Evolutionary conservation across 345 rosid genomes (phyloP), one percentile per base, ranked within the genome.

Genomic region (Eucalyptus sideroxylon): DNA sequence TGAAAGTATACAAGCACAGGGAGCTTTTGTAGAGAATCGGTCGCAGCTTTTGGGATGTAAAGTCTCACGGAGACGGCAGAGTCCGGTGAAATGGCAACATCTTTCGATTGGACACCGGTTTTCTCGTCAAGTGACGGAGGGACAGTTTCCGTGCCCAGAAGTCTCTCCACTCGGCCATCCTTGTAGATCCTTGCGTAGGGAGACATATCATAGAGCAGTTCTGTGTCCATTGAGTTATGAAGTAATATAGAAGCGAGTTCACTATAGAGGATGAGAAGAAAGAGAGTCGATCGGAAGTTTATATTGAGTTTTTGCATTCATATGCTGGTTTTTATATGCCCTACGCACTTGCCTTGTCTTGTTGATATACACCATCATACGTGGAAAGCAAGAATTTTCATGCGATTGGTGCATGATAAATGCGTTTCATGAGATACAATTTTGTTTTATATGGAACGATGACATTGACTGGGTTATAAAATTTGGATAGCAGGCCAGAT

Each of bases 1-100:
- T 93, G 95, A 53, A 90, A 92, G 77, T 93, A 93, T 30, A 93
- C 88, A 3, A 93, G 87, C 53, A 93, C 81, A 14, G 95, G 94
- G 19, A 92, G 91, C 50, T 91, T 93, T 42, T 59, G 89, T 55
- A 91, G 82, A 30, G 34, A 60, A 83, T 11, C 86, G 86, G 15
- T 86, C 12, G 62, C 55, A 47, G 85, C 26, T 12, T 62, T 88
- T 2, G 95, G 95, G 50, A 90, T n/a, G 89, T 88, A 93, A 53
- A 94, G 65, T 17, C 94, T 85, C 16, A 37, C 93, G 2, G 88
- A 89, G 12, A 92, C 86, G 7, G 87, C 88, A 11, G 89, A 56
- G 16, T 91, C 92, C 26, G 92, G 77, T 6, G 60, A 86, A 53
- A 89, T 49, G 4, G 86, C 56, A 6, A 90, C 90, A 50, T 91